Evolutionary conservation across 2,329 filamentous ascomycete species (phyloP).

Genomic region (Fulvia fulva): DNA sequence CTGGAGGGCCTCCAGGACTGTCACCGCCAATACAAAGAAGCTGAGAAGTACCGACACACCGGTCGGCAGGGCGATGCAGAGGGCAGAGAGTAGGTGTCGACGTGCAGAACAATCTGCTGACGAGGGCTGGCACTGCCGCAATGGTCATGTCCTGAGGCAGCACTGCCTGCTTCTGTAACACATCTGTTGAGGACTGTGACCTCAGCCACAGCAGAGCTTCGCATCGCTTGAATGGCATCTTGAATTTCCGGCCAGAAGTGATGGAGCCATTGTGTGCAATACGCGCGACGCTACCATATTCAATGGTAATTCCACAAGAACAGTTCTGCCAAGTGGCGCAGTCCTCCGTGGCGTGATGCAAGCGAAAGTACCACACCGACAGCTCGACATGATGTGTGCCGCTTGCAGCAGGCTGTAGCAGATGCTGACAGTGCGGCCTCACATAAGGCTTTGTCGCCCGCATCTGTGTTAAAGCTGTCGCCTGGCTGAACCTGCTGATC

Average conservation of each 20-base stretch:
- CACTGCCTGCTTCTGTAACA: background rate
- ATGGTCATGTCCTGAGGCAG: background rate
- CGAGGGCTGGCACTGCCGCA: background rate
- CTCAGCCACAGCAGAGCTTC: background rate
- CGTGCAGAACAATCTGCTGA: background rate
- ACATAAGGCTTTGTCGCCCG: background rate
- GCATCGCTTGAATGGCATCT: too few species aligned
- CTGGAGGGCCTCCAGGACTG: background rate
- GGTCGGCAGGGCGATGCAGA: background rate
- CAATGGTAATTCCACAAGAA: background rate
- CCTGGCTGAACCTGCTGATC: too few species aligned
- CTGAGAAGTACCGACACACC: background rate
- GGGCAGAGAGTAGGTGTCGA: background rate
- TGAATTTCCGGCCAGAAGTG: too few species aligned
- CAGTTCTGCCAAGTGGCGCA: background rate
- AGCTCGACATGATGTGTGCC: background rate
- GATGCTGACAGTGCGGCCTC: background rate
- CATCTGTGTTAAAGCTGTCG: too few species aligned
- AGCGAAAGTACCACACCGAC: background rate
- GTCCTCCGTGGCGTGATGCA: background rate
- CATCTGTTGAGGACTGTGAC: background rate
- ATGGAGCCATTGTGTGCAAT: too few species aligned
- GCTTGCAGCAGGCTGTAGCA: background rate
- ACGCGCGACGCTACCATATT: too few species aligned
- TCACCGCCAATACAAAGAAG: background rate